Evolutionary conservation across 2,329 filamentous ascomycete species (phyloP).

Genomic region (Pyrenophora seminiperda): DNA sequence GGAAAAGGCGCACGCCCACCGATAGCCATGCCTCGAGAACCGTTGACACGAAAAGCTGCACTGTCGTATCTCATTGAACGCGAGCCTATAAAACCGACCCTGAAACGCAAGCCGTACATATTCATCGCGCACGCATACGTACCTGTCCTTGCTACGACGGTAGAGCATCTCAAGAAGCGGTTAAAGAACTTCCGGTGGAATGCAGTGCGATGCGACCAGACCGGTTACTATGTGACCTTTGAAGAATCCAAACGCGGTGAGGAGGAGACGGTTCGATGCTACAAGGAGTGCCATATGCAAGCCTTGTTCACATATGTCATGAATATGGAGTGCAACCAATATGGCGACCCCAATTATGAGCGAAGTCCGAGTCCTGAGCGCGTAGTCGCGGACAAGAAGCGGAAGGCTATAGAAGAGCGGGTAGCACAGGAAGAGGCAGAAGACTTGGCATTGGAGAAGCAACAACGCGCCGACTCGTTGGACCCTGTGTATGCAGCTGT

Average conservation of each 20-base stretch:
- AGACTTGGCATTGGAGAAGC: conserved; percentile 89
- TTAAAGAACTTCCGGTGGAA: conserved; percentile 82
- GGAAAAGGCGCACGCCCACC: conserved; percentile 53
- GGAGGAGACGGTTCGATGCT: conserved; percentile 81
- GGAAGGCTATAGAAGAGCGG: conserved; percentile 69
- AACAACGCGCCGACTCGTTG: conserved; percentile 81
- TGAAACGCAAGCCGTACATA: conserved; percentile 83
- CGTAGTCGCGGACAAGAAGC: conserved; percentile 56
- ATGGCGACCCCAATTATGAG: conserved; percentile 68
- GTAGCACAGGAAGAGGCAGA: conserved; percentile 74
- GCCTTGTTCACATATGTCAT: conserved; percentile 91
- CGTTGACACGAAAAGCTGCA: conserved; percentile 53
- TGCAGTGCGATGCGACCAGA: conserved; percentile 80
- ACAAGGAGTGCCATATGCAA: conserved; percentile 75
- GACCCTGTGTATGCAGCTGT: conserved; percentile 88
- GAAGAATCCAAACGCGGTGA: conserved; percentile 76
- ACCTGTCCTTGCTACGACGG: conserved; percentile 81
- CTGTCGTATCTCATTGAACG: conserved; percentile 63
- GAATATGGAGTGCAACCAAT: conserved; percentile 82
- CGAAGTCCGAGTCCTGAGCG: conserved; percentile 59
- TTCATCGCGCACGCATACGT: conserved; percentile 88
- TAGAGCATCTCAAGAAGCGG: conserved; percentile 87
- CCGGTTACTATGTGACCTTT: conserved; percentile 92
- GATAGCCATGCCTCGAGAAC: conserved; percentile 45
- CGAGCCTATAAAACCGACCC: conserved; percentile 68